phyloP scores from a whole-genome alignment of 129 eudicot genomes.

The Flaveria robusta region DNA sequence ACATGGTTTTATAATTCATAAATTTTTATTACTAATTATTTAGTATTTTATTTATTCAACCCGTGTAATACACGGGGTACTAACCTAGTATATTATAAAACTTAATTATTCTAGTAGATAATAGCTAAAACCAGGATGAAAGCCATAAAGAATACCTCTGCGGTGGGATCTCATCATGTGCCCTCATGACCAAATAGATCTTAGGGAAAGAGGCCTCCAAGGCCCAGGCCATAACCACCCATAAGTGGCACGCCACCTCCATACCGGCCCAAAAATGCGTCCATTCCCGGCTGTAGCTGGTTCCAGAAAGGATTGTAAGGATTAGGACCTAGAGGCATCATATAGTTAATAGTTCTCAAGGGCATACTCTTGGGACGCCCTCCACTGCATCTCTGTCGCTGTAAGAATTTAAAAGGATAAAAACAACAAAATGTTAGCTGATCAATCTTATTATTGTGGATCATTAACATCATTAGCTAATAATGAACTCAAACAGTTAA shows the following conservation, averaged over 20 bases:
- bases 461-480: not conserved
- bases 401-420: constrained; percentile 23
- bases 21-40: no score
- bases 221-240: constrained; percentile 68
- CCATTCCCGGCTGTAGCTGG: constrained; percentile 73
- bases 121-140: not conserved
- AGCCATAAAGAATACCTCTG: constrained; percentile 55
- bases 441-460: not conserved
- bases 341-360: constrained; percentile 68
- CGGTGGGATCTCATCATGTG: constrained; percentile 73
- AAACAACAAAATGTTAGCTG: not conserved
- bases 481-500: constrained; percentile 5
- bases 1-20: no score
- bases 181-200: constrained; percentile 71
- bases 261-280: constrained; percentile 60
- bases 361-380: constrained; percentile 40
- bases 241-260: constrained; percentile 60
- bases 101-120: not conserved
- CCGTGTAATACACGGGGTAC: no score
- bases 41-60: no score
- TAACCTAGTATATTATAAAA: no score
- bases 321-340: constrained; percentile 78
- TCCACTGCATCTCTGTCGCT: constrained; percentile 70
- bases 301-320: constrained; percentile 70
- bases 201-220: constrained; percentile 64